Evolutionary conservation across 495 filamentous ascomycete species (phyloP).

Genomic region (Pseudevernia furfuracea): DNA sequence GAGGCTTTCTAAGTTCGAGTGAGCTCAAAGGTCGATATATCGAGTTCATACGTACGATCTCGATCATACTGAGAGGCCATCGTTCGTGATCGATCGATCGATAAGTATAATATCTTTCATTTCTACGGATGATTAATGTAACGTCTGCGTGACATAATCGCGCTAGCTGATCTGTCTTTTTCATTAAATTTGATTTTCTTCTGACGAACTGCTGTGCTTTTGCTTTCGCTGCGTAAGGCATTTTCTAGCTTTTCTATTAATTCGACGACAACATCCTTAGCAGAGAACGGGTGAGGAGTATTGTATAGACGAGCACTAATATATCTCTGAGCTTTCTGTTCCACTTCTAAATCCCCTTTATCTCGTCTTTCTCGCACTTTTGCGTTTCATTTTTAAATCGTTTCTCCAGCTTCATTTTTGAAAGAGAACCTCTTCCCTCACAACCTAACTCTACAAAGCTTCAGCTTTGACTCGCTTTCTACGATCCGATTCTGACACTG

Average conservation of each 20-base stretch:
- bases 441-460: background rate
- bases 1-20: too few relatives aligned
- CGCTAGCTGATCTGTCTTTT: conserved; percentile 22
- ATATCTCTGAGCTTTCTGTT: background rate
- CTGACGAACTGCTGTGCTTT: conserved; percentile 21
- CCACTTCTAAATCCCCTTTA: background rate
- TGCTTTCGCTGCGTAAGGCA: conserved; percentile 19
- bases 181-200: conserved; percentile 24
- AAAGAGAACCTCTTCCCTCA: background rate
- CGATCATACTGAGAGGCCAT: too few relatives aligned
- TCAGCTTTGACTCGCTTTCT: background rate
- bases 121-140: conserved; percentile 25
- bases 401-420: too few relatives aligned
- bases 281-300: background rate
- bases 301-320: background rate
- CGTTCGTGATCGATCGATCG: too few relatives aligned
- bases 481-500: background rate
- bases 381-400: too few relatives aligned
- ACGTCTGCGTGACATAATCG: conserved; percentile 22
- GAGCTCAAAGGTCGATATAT: too few relatives aligned
- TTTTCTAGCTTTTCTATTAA: conserved; percentile 2
- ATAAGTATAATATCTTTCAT: too few relatives aligned
- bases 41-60: too few relatives aligned
- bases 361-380: too few relatives aligned
- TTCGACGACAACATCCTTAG: too few relatives aligned